phyloP scores from a whole-genome alignment of 139 green algal genomes.

The Picochlorum costavermella region DNA sequence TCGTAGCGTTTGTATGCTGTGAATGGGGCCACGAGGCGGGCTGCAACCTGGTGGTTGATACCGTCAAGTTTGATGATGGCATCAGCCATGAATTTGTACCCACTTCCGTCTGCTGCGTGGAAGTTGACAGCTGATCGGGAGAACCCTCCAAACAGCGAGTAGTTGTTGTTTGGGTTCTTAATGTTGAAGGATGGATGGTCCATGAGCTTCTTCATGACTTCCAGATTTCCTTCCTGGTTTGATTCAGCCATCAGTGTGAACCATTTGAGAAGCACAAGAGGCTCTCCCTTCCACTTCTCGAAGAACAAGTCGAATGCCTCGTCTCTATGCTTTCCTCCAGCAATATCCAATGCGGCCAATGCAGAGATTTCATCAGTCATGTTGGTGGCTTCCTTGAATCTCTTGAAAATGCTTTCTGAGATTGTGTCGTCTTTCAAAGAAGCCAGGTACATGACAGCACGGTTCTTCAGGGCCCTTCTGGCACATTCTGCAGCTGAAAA shows the following conservation, averaged over 20 bases:
- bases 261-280: slow-evolving; percentile 91
- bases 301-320: slow-evolving; percentile 67
- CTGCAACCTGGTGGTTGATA: slow-evolving; percentile 83
- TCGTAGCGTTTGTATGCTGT: slow-evolving; percentile 81
- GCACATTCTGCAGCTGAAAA: slow-evolving; percentile 53
- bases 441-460: slow-evolving; percentile 62
- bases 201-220: slow-evolving; percentile 57
- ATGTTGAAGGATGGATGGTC: slow-evolving; percentile 82
- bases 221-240: slow-evolving; percentile 71
- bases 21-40: slow-evolving; percentile 75
- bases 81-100: slow-evolving; percentile 90
- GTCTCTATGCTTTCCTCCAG: slow-evolving; percentile 20
- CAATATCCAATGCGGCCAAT: slow-evolving; percentile 55
- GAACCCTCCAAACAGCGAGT: slow-evolving; percentile 71
- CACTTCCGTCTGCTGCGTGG: slow-evolving; percentile 85
- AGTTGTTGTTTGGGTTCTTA: slow-evolving; percentile 88
- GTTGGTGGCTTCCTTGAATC: slow-evolving; percentile 74
- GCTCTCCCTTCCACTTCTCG: slow-evolving; percentile 74
- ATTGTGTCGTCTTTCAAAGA: slow-evolving; percentile 55
- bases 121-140: slow-evolving; percentile 82
- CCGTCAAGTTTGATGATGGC: slow-evolving; percentile 66
- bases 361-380: slow-evolving; percentile 94
- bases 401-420: slow-evolving; percentile 42
- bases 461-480: slow-evolving; percentile 74
- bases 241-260: slow-evolving; percentile 62